These are phyloP conservation scores for Panicum hallii DNA, from an alignment of 202 grass and related monocot species.

Conservation along the genomic window DNA sequence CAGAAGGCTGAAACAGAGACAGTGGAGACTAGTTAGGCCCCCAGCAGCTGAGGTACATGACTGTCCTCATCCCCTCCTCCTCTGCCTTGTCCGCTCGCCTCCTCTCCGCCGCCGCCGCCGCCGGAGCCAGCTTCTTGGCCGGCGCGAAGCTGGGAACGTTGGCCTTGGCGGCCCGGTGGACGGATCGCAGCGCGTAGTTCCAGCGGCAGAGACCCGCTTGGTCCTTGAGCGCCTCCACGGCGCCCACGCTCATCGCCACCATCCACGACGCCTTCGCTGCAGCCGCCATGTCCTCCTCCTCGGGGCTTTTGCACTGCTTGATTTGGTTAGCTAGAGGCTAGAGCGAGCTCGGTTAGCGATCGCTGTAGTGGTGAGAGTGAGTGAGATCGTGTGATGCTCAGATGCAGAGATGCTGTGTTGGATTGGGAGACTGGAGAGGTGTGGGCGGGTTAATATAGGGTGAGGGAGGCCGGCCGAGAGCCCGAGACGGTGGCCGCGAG, in stretches of 20 bases:
- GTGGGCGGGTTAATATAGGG: too few relatives aligned
- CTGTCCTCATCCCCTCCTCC: constrained; percentile 54
- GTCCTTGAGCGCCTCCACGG: constrained; percentile 81
- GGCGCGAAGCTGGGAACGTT: constrained; percentile 4
- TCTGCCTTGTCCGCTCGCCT: constrained; percentile 42
- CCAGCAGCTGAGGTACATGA: constrained; percentile 72
- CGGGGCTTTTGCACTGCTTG: background rate
- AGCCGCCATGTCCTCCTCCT: constrained; percentile 30
- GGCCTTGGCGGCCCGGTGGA: constrained; percentile 48
- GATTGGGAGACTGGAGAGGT: too few relatives aligned
- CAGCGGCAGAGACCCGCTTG: constrained; percentile 72
- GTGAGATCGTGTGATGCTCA: background rate
- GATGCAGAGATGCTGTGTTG: background rate
- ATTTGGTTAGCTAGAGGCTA: background rate
- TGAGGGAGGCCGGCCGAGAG: too few relatives aligned
- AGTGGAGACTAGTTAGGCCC: constrained; percentile 12
- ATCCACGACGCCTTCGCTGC: constrained; percentile 57
- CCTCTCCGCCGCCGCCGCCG: background rate
- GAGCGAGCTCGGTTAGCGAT: too few relatives aligned
- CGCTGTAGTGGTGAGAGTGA: too few relatives aligned
- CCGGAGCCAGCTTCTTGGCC: constrained; percentile 11
- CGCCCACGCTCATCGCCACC: constrained; percentile 64
- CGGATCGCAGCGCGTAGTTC: constrained; percentile 63
- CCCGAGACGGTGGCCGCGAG: too few relatives aligned
- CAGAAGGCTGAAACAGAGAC: background rate